Conservation (phyloP, 768 basidiomycete genomes). For the Boletus subparvulus region DNA sequence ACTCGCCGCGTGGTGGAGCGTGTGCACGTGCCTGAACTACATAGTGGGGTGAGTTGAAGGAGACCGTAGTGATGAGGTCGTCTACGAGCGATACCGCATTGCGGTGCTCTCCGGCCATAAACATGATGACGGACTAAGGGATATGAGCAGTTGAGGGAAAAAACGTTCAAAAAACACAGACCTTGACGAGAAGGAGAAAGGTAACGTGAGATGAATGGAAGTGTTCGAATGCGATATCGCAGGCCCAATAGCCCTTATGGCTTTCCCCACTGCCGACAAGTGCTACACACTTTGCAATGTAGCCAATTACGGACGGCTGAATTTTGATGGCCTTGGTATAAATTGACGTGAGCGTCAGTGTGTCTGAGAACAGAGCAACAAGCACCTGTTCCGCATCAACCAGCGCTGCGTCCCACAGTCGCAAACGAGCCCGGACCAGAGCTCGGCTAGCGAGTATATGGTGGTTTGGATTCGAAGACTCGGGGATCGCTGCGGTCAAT, state of each 20-base stretch:
- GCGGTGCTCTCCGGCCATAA: neutral
- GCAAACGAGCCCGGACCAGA: neutral
- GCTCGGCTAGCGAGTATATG: neutral
- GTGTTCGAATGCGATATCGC: neutral
- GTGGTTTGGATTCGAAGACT: neutral
- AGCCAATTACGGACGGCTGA: neutral
- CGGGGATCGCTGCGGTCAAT: neutral
- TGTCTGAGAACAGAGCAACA: neutral
- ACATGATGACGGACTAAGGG: neutral
- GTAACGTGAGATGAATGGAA: neutral
- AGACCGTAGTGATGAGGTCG: neutral
- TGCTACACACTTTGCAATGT: conserved; percentile 1
- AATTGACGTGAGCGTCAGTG: neutral
- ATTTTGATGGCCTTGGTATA: neutral
- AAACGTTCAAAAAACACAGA: no score
- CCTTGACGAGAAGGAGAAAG: neutral
- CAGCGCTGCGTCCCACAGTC: neutral
- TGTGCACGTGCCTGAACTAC: neutral
- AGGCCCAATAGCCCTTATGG: neutral
- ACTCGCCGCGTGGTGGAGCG: neutral
- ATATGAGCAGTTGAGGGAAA: neutral
- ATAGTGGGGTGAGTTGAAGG: neutral
- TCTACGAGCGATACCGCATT: neutral
- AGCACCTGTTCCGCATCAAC: neutral
- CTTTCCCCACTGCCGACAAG: neutral